These are phyloP conservation scores for Saccharomyces pastorianus DNA, from an alignment of 1,139 yeast species.

Conservation along the genomic window DNA sequence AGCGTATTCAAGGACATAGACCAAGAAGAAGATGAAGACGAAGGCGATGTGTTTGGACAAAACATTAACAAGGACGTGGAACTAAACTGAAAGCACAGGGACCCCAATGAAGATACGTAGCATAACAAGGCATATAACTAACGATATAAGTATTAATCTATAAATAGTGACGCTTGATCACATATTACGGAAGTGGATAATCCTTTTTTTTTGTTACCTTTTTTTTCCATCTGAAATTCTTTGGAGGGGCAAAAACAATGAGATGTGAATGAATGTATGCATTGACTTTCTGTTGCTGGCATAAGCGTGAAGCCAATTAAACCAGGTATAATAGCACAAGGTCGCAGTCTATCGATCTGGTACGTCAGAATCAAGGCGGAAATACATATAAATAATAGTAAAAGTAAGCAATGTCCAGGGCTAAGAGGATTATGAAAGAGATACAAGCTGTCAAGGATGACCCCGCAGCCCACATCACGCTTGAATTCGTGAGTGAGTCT, in stretches of 20 bases:
- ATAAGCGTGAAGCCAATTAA: background rate
- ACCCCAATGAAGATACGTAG: background rate
- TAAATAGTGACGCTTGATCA: background rate
- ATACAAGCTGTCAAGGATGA: conserved; percentile 83
- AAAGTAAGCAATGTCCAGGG: conserved; percentile 56
- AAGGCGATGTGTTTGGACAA: conserved; percentile 28
- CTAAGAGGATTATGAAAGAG: conserved; percentile 80
- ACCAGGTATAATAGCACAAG: background rate
- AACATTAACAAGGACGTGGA: conserved; percentile 29
- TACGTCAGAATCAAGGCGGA: background rate
- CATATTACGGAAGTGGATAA: background rate
- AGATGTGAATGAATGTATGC: background rate
- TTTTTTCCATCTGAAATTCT: background rate
- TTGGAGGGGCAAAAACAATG: conserved; percentile 1
- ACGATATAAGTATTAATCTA: background rate
- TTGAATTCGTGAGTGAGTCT: conserved; percentile 61
- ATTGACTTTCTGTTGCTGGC: background rate
- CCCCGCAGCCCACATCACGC: conserved; percentile 63
- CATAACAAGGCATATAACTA: background rate
- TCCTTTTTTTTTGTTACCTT: background rate
- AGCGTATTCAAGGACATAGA: conserved; percentile 54
- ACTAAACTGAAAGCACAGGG: background rate
- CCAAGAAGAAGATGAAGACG: conserved; percentile 42
- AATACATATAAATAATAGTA: background rate
- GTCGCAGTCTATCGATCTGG: background rate